A percentile compares a stretch with the other conserved stretches of the same genome.
phyloP scores from a whole-genome alignment of 2,329 filamentous ascomycete species.

The Hyphodiscus sp. region DNA sequence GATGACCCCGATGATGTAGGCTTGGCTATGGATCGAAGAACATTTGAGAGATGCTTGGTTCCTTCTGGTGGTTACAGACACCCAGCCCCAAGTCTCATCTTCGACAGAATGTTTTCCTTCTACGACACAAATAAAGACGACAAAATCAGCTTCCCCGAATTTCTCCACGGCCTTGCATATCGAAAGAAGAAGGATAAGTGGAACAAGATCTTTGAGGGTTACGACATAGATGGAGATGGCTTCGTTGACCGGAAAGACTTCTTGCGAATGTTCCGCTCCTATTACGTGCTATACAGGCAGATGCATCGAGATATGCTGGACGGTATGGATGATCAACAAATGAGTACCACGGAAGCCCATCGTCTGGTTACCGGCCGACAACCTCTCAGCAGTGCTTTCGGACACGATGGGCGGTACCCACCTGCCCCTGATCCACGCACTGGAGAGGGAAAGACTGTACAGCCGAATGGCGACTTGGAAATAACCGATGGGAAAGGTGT shows the following conservation, averaged over 20 bases:
- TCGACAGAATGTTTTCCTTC: constrained; percentile 94
- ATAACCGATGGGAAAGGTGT: constrained; percentile 54
- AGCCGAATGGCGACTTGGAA: constrained; percentile 56
- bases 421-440: constrained; percentile 51
- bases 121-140: constrained; percentile 89
- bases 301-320: constrained; percentile 80
- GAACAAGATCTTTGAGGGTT: constrained; percentile 73
- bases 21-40: constrained; percentile 84
- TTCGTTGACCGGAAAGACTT: constrained; percentile 83
- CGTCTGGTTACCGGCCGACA: constrained; percentile 70
- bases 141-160: constrained; percentile 88
- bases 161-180: constrained; percentile 73
- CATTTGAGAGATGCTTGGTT: constrained; percentile 86
- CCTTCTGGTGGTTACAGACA: constrained; percentile 76
- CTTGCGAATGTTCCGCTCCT: constrained; percentile 83
- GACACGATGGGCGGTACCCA: constrained; percentile 64
- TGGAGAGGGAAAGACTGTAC: constrained; percentile 59
- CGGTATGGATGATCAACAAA: constrained; percentile 69
- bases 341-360: constrained; percentile 67
- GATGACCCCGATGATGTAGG: constrained; percentile 72
- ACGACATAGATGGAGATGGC: constrained; percentile 85
- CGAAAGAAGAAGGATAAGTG: constrained; percentile 63
- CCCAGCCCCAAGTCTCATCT: constrained; percentile 79
- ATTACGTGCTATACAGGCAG: constrained; percentile 85
- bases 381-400: constrained; percentile 68